These are phyloP conservation scores for Salvia hispanica DNA, from an alignment of 257 asterid genomes.

Conservation along the genomic window DNA sequence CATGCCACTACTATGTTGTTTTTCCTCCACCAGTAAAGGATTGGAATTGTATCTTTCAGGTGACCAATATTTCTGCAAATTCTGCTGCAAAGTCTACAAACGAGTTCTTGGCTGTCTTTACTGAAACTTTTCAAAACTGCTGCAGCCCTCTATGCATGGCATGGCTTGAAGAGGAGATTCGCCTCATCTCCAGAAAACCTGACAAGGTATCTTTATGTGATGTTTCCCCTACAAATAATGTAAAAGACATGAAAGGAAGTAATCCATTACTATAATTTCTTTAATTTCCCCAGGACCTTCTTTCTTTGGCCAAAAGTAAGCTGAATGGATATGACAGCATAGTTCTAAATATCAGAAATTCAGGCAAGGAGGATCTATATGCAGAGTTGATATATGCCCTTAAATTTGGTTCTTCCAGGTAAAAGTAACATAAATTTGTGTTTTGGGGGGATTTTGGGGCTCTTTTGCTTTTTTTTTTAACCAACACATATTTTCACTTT, in stretches of 20 bases:
- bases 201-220: constrained; percentile 58
- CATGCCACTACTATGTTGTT: constrained; percentile 17
- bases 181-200: constrained; percentile 45
- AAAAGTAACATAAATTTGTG: constrained; percentile 28
- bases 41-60: constrained; percentile 51
- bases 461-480: constrained; percentile 18
- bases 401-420: constrained; percentile 79
- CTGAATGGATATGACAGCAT: constrained; percentile 61
- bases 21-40: constrained; percentile 4
- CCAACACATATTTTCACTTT: constrained; percentile 10
- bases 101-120: constrained; percentile 49
- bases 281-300: constrained; percentile 50
- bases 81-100: constrained; percentile 38
- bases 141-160: constrained; percentile 74
- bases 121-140: constrained; percentile 57
- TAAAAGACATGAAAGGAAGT: constrained; percentile 19
- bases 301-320: constrained; percentile 54
- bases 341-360: constrained; percentile 67
- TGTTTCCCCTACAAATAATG: constrained; percentile 14
- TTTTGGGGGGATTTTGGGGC: constrained; percentile 19
- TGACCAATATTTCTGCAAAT: constrained; percentile 52
- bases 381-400: constrained; percentile 77
- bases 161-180: constrained; percentile 92
- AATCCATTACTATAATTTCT: constrained; percentile 11
- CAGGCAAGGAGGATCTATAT: constrained; percentile 84